Conservation (phyloP, 176 grass and related monocot genomes). For the Neostapfia colusana region DNA sequence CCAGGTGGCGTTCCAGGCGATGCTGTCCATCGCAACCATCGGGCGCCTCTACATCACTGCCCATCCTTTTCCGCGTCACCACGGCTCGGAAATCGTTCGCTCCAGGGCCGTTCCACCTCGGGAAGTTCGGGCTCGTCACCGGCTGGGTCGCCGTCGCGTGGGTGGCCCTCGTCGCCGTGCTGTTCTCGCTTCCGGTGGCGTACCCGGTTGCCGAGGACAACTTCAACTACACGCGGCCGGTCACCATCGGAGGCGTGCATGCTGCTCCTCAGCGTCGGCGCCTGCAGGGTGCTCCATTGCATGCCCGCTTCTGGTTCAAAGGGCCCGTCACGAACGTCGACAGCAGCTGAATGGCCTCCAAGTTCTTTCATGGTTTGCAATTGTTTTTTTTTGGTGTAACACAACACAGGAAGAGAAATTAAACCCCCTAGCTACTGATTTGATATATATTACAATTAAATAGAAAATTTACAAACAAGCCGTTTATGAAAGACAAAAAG, state of each 20-base stretch:
- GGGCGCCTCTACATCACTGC: conserved; percentile 75
- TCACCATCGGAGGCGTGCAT: conserved; percentile 64
- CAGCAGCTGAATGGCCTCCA: no score
- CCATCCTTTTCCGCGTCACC: conserved; percentile 79
- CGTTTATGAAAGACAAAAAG: no score
- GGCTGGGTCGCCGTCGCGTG: conserved; percentile 68
- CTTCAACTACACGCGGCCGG: conserved; percentile 80
- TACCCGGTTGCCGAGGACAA: conserved; percentile 62
- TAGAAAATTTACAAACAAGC: no score
- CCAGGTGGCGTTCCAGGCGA: conserved; percentile 78
- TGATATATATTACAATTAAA: no score
- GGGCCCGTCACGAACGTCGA: conserved; percentile 56
- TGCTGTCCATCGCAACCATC: conserved; percentile 64
- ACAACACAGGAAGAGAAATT: no score
- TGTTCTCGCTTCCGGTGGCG: conserved; percentile 80
- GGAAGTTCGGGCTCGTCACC: conserved; percentile 26
- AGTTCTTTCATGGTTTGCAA: no score
- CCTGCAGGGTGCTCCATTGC: conserved; percentile 49
- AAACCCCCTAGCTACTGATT: no score
- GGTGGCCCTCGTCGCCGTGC: conserved; percentile 61
- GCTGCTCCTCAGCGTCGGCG: conserved; percentile 42
- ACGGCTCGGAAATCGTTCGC: conserved; percentile 50
- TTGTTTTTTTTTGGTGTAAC: no score
- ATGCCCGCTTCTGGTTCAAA: conserved; percentile 66
- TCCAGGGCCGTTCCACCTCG: conserved; percentile 66